phyloP scores from a whole-genome alignment of 1,139 yeast genomes.

The Pichia sp. region DNA sequence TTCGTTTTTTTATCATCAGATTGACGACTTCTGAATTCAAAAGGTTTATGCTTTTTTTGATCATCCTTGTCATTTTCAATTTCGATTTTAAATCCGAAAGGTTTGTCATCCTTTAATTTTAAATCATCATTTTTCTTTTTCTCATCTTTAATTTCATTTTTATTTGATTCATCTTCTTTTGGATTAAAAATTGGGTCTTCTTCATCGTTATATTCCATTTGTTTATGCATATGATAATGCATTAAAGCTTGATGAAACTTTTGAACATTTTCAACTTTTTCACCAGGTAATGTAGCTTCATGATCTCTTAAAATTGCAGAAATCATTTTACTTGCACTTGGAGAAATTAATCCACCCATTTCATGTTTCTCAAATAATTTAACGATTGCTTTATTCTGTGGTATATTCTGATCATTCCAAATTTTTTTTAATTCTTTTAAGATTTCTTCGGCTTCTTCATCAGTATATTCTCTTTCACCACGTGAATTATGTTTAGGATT shows the following conservation, averaged over 20 bases:
- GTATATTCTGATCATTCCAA: slow-evolving; percentile 22
- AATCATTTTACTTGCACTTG: slow-evolving; percentile 26
- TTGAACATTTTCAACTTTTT: slow-evolving; percentile 28
- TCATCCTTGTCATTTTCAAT: slow-evolving; percentile 10
- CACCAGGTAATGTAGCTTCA: slow-evolving; percentile 23
- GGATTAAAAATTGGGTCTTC: slow-evolving; percentile 17
- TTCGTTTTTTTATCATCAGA: slow-evolving; percentile 13
- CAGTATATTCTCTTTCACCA: slow-evolving; percentile 25
- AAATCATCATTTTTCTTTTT: slow-evolving; percentile 3
- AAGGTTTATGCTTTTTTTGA: slow-evolving; percentile 11
- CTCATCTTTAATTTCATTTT: not conserved
- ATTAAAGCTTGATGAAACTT: slow-evolving; percentile 26
- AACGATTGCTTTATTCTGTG: slow-evolving; percentile 19
- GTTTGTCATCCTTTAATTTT: slow-evolving; percentile 6
- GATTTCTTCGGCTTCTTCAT: slow-evolving; percentile 25
- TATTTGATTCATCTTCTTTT: slow-evolving; percentile 5
- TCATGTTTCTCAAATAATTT: slow-evolving; percentile 24
- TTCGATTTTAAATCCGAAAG: slow-evolving; percentile 16
- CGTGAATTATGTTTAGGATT: slow-evolving; percentile 12
- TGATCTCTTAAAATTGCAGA: slow-evolving; percentile 24
- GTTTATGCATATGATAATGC: slow-evolving; percentile 27
- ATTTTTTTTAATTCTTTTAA: slow-evolving; percentile 22
- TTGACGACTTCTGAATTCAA: slow-evolving; percentile 16
- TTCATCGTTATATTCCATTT: slow-evolving; percentile 18
- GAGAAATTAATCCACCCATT: slow-evolving; percentile 29